phyloP scores from a whole-genome alignment of 1,284 basidiomycete genomes.

The Irpex sp. region DNA sequence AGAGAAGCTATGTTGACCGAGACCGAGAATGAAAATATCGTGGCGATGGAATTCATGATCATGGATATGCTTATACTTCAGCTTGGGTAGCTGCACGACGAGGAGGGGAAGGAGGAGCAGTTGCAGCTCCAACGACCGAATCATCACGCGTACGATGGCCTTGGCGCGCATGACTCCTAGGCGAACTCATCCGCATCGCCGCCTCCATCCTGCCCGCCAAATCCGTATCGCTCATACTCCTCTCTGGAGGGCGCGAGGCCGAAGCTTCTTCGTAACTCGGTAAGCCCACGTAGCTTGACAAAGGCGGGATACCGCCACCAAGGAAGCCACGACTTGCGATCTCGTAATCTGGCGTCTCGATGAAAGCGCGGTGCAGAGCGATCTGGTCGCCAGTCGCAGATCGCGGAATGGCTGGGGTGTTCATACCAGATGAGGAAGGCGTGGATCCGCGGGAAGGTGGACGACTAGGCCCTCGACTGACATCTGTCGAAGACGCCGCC shows the following conservation, averaged over 20 bases:
- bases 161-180: neutral
- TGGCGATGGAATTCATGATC: neutral
- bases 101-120: neutral
- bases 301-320: conserved; percentile 80
- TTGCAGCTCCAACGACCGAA: neutral
- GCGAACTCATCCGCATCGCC: neutral
- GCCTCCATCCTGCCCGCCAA: conserved; percentile 12
- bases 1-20: neutral
- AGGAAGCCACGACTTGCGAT: conserved; percentile 80
- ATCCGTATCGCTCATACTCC: conserved; percentile 27
- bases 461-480: conserved; percentile 4
- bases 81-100: neutral
- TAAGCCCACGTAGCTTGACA: conserved; percentile 68
- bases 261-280: conserved; percentile 75
- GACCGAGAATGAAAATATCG: too few relatives aligned
- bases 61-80: neutral
- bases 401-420: conserved; percentile 19
- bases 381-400: conserved; percentile 33
- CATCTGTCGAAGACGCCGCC: conserved; percentile 6
- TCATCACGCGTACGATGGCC: neutral
- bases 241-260: conserved; percentile 14
- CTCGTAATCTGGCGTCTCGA: conserved; percentile 82
- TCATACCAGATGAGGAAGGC: conserved; percentile 15
- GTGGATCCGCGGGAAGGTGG: conserved; percentile 5
- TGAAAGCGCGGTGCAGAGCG: conserved; percentile 56